These are phyloP conservation scores for Fomitopsis serialis DNA, from an alignment of 768 basidiomycete species.

Conservation along the genomic window DNA sequence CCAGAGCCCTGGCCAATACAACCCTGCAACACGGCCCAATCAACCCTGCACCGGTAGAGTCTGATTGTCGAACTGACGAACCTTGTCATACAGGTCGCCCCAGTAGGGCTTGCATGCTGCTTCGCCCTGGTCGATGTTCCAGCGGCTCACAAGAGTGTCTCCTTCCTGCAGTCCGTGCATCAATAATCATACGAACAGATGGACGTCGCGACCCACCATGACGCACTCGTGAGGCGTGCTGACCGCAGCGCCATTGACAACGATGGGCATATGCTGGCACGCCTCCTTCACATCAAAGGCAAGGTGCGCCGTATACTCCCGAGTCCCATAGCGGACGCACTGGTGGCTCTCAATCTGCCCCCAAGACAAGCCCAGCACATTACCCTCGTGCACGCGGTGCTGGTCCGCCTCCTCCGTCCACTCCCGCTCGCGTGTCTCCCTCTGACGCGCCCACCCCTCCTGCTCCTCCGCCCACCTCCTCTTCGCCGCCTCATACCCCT, in stretches of 20 bases:
- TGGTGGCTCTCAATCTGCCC: slow-evolving; percentile 4
- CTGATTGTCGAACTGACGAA: background rate
- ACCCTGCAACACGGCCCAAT: background rate
- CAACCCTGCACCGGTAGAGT: background rate
- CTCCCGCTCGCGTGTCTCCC: background rate
- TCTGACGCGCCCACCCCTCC: background rate
- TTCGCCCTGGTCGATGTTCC: slow-evolving; percentile 10
- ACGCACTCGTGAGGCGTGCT: slow-evolving; percentile 7
- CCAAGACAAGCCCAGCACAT: slow-evolving; percentile 12
- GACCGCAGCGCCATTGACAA: slow-evolving; percentile 8
- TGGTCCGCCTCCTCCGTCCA: slow-evolving; percentile 7
- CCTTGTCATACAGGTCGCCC: slow-evolving; percentile 8
- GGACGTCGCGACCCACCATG: slow-evolving; percentile 1
- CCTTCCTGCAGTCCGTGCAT: background rate
- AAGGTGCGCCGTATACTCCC: slow-evolving; percentile 15
- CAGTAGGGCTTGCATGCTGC: slow-evolving; percentile 8
- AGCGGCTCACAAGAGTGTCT: slow-evolving; percentile 7
- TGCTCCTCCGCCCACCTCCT: background rate
- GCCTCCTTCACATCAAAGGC: slow-evolving; percentile 8
- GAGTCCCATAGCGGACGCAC: slow-evolving; percentile 13
- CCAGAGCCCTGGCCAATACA: background rate
- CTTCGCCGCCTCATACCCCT: too few species aligned
- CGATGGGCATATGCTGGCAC: slow-evolving; percentile 13
- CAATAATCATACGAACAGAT: background rate
- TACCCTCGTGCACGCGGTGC: slow-evolving; percentile 1